phyloP scores from a whole-genome alignment of 345 rosid species.

The Eucalyptus polybractea region DNA sequence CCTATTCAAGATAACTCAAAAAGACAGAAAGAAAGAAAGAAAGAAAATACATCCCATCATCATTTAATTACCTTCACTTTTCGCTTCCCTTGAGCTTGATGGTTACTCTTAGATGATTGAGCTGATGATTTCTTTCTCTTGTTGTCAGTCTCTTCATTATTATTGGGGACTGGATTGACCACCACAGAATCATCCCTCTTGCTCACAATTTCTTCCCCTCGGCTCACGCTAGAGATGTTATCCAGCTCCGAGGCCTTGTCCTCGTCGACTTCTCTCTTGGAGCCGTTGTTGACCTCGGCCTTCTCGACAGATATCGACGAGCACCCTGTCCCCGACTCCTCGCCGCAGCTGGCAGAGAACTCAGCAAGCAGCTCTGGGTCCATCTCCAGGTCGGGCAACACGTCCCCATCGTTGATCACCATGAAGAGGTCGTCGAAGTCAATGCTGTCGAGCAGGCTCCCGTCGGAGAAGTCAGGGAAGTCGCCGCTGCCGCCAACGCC shows the following conservation, averaged over 20 bases:
- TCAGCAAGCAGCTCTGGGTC: slow-evolving; percentile 63
- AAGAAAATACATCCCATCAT: background rate
- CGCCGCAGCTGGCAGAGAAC: slow-evolving; percentile 45
- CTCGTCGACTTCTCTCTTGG: background rate
- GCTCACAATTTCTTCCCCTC: slow-evolving; percentile 29
- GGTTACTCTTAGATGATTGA: background rate
- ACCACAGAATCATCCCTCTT: slow-evolving; percentile 17
- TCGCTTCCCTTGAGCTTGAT: slow-evolving; percentile 31
- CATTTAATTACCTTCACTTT: slow-evolving; percentile 40
- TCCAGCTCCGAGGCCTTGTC: slow-evolving; percentile 9
- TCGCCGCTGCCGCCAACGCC: background rate
- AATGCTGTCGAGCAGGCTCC: slow-evolving; percentile 41
- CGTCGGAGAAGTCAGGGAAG: slow-evolving; percentile 45
- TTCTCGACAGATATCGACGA: slow-evolving; percentile 13
- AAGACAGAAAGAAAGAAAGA: background rate
- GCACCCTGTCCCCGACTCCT: slow-evolving; percentile 34
- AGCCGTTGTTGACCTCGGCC: background rate
- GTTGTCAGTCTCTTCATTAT: slow-evolving; percentile 9
- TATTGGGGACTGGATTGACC: slow-evolving; percentile 5
- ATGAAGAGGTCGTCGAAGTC: slow-evolving; percentile 72
- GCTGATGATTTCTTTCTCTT: slow-evolving; percentile 33
- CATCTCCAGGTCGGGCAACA: slow-evolving; percentile 74
- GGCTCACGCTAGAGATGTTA: background rate
- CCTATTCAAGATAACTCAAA: background rate
- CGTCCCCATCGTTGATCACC: slow-evolving; percentile 47